Evolutionary conservation across 305 asterid genomes (phyloP), one percentile per base, ranked within the genome.

Genomic region (Nicotiana rustica): DNA sequence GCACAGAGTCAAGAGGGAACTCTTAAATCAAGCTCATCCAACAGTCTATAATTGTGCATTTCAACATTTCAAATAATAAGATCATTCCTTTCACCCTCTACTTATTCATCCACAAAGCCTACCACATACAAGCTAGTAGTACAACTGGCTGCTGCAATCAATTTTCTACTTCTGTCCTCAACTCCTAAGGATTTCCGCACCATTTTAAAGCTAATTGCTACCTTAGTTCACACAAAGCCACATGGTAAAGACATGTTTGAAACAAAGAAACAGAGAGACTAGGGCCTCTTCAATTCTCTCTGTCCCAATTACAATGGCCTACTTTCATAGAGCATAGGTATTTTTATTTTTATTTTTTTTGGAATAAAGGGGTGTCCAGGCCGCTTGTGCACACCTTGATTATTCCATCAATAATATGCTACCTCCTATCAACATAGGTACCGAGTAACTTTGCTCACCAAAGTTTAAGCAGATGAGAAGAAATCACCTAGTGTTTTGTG

Each of bases 201-300:
- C 57, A 68, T 68, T n/a, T 38, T 56, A 18, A 31, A 38, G 5
- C 31, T 38, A n/a, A 31, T 10, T 69, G 57, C 41, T 69, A 69
- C 56, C 56, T 69, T n/a, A 38, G 76, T 25, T n/a, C 19, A 33
- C 6, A 69, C 17, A n/a, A 69, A 36, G 77, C 56, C 10, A 69
- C 77, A 38, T 38, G 33, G 29, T 68, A 36, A 68, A 36, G 31
- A 68, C 75, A 33, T 3, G 4, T 35, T 36, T 67, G 55, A 69
- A 69, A 69, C 33, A 69, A 69, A 69, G n/a, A 38, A 69, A 69
- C 77, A 69, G 77, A 69, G 44, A 69, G 10, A 5, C 59, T n/a
- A 69, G 35, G 77, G 13, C 77, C 78, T 70, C 38, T 44, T 71
- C 47, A 25, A 44, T 38, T 65, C 41, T 66, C 71, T 66, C 12